Evolutionary conservation across 78 protist genomes (phyloP).

Genomic region (Dictyostelium brefeldianum): DNA sequence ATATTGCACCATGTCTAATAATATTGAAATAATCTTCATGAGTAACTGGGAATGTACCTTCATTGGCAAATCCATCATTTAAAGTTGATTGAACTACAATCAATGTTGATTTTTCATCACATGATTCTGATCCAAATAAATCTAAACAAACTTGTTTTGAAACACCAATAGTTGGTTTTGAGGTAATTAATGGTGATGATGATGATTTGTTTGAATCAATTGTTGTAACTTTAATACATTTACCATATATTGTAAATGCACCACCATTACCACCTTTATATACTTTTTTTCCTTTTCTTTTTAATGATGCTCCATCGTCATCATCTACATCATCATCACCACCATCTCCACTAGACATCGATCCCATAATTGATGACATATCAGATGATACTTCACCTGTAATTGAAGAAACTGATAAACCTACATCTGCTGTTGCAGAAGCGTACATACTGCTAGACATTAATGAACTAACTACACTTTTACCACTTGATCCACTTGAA

Average conservation of each 20-base stretch:
- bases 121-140: neutral
- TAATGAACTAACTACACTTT: no score
- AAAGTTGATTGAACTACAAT: slow-evolving; percentile 23
- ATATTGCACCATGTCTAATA: slow-evolving; percentile 15
- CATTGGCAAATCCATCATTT: slow-evolving; percentile 28
- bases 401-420: no score
- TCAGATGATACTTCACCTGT: no score
- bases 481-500: neutral
- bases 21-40: neutral
- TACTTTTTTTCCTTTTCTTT: no score
- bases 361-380: neutral
- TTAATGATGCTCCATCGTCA: neutral
- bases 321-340: neutral
- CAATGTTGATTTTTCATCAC: neutral
- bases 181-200: no score
- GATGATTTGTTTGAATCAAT: neutral
- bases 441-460: no score
- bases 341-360: neutral
- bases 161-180: no score
- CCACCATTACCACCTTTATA: no score
- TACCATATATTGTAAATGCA: neutral
- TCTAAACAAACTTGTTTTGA: slow-evolving; percentile 28
- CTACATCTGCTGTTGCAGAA: no score
- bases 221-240: neutral
- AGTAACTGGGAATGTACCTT: neutral